Conservation (phyloP, 257 asterid genomes). For the Solanum rostratum region DNA sequence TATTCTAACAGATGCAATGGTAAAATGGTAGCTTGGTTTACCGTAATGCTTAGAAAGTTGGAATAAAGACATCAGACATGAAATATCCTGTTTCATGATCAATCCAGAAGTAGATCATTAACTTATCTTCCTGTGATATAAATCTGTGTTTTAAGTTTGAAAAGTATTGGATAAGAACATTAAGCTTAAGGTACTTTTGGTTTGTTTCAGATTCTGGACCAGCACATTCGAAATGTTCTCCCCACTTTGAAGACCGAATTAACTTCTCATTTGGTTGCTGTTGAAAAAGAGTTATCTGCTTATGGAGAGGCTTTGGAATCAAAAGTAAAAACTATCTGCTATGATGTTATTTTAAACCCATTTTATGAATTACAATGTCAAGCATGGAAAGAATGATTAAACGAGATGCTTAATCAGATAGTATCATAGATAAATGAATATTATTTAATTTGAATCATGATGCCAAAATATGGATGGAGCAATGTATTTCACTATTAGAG, state of each 20-base stretch:
- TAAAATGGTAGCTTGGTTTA: background rate
- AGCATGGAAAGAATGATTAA: background rate
- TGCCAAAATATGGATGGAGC: background rate
- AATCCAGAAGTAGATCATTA: background rate
- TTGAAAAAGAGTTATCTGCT: constrained; percentile 86
- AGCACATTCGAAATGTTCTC: constrained; percentile 74
- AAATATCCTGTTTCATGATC: background rate
- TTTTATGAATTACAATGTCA: background rate
- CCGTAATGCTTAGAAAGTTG: background rate
- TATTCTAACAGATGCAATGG: too few species aligned
- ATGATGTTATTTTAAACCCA: background rate
- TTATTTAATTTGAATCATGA: background rate
- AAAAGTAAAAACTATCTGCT: constrained; percentile 33
- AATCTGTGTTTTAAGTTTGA: background rate
- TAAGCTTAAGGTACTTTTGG: background rate
- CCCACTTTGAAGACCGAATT: constrained; percentile 84
- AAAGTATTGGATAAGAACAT: background rate
- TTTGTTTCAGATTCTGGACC: constrained; percentile 51
- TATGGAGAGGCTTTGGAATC: constrained; percentile 89
- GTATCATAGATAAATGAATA: background rate
- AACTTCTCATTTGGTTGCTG: constrained; percentile 60
- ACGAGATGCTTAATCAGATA: background rate
- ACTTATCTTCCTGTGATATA: background rate
- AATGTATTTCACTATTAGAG: background rate
- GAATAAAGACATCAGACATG: background rate